A percentile compares a stretch with the other conserved stretches of the same genome.
These are phyloP conservation scores for Pogostemon cablin DNA, from an alignment of 257 asterid genomes.

Conservation along the genomic window DNA sequence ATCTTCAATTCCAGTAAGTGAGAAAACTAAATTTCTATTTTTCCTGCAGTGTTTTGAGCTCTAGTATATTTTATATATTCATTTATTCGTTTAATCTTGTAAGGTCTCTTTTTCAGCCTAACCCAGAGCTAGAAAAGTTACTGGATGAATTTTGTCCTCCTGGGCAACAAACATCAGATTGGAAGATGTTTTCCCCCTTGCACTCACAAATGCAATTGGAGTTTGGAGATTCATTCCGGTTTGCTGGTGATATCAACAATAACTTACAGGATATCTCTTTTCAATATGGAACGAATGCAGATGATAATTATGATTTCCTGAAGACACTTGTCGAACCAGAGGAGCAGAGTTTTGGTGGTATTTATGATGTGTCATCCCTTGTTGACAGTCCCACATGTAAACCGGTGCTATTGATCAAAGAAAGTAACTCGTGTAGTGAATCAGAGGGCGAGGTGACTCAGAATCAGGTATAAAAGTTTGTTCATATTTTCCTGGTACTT, in stretches of 20 bases:
- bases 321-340: constrained; percentile 54
- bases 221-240: constrained; percentile 53
- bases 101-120: constrained; percentile 48
- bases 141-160: constrained; percentile 47
- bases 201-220: constrained; percentile 70
- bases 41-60: neutral
- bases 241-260: constrained; percentile 37
- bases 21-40: constrained; percentile 4
- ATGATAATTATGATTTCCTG: constrained; percentile 63
- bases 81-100: constrained; percentile 11
- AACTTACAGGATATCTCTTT: constrained; percentile 37
- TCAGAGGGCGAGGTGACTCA: constrained; percentile 68
- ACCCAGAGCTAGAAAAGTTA: constrained; percentile 62
- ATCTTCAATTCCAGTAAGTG: constrained; percentile 58
- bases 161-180: constrained; percentile 41
- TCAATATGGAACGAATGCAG: constrained; percentile 64
- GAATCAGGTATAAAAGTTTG: constrained; percentile 48
- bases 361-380: constrained; percentile 23
- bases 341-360: constrained; percentile 43
- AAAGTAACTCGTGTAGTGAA: constrained; percentile 53
- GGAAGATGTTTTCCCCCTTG: constrained; percentile 69
- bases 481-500: neutral
- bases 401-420: constrained; percentile 20
- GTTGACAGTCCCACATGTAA: constrained; percentile 25
- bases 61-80: neutral